phyloP scores from a whole-genome alignment of 192 early-diverging fungal genomes.

The Rhizophagus prolifer region DNA sequence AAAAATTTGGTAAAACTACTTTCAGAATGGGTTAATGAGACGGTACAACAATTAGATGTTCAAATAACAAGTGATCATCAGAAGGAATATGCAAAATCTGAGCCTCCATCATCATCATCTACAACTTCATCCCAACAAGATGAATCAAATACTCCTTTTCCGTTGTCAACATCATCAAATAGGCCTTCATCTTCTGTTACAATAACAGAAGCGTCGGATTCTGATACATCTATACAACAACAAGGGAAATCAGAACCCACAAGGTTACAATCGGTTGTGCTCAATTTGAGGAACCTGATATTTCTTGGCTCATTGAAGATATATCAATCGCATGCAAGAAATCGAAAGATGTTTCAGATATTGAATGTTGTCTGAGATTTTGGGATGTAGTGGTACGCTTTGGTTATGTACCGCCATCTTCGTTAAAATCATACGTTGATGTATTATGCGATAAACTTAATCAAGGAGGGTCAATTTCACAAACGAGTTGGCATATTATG shows the following conservation, averaged over 20 bases:
- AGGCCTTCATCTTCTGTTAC: background rate
- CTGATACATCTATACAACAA: background rate
- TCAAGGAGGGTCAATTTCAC: constrained; percentile 34
- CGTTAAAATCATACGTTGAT: constrained; percentile 48
- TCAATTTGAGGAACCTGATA: constrained; percentile 55
- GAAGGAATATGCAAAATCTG: background rate
- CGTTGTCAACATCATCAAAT: background rate
- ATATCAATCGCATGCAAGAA: constrained; percentile 47
- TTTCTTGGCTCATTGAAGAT: constrained; percentile 46
- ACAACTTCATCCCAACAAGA: constrained; percentile 6
- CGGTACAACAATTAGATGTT: constrained; percentile 40
- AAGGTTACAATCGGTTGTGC: constrained; percentile 51
- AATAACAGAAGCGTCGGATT: background rate
- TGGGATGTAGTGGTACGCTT: constrained; percentile 57
- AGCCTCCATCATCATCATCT: constrained; percentile 1
- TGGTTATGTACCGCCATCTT: constrained; percentile 50
- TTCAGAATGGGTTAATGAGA: constrained; percentile 49
- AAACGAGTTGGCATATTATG: constrained; percentile 57
- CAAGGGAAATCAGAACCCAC: constrained; percentile 31
- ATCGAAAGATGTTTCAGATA: constrained; percentile 39
- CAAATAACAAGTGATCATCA: background rate
- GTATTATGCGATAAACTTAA: constrained; percentile 49
- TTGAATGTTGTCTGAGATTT: constrained; percentile 46
- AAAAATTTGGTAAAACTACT: constrained; percentile 54
- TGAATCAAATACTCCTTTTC: background rate